Percentiles rank a stretch among this genome's conserved stretches.
Evolutionary conservation across 495 filamentous ascomycete genomes (phyloP).

Genomic region (Pseudomonodictys pantanalensis): DNA sequence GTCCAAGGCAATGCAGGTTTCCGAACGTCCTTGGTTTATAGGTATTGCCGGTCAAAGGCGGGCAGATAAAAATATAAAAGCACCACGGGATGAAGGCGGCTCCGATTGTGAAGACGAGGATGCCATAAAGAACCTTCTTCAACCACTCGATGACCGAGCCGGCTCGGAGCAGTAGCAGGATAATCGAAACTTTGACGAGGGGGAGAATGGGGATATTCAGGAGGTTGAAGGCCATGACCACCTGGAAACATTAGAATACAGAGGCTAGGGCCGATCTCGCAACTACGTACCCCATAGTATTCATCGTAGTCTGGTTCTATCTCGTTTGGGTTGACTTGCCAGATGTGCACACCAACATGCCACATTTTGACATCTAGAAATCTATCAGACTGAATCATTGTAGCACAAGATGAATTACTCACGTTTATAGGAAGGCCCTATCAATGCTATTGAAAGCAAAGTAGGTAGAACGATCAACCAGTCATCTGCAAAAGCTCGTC

Average conservation of each 20-base stretch:
- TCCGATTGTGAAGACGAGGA: constrained; percentile 29
- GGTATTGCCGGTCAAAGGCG: constrained; percentile 29
- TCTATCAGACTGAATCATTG: neutral
- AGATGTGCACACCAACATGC: constrained; percentile 31
- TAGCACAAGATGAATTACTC: neutral
- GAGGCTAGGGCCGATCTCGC: neutral
- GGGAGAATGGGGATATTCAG: constrained; percentile 31
- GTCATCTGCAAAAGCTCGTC: constrained; percentile 24
- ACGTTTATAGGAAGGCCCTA: constrained; percentile 31
- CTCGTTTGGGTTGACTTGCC: constrained; percentile 20
- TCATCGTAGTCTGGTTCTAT: constrained; percentile 30
- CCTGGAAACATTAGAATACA: constrained; percentile 8
- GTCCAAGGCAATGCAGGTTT: constrained; percentile 25
- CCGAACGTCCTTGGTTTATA: constrained; percentile 32
- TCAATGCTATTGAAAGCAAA: constrained; percentile 28
- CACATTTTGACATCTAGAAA: constrained; percentile 29
- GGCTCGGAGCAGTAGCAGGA: constrained; percentile 26
- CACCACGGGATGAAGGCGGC: constrained; percentile 27
- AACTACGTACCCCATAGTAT: constrained; percentile 22
- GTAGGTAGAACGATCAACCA: constrained; percentile 24
- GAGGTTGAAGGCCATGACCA: constrained; percentile 30
- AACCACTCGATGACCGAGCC: constrained; percentile 31
- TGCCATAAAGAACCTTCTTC: constrained; percentile 27
- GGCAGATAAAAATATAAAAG: constrained; percentile 32
- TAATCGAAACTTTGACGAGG: constrained; percentile 29